Base-by-base conservation (phyloP, 371 early-diverging fungal species). In the Gilbertella persicaria region DNA sequence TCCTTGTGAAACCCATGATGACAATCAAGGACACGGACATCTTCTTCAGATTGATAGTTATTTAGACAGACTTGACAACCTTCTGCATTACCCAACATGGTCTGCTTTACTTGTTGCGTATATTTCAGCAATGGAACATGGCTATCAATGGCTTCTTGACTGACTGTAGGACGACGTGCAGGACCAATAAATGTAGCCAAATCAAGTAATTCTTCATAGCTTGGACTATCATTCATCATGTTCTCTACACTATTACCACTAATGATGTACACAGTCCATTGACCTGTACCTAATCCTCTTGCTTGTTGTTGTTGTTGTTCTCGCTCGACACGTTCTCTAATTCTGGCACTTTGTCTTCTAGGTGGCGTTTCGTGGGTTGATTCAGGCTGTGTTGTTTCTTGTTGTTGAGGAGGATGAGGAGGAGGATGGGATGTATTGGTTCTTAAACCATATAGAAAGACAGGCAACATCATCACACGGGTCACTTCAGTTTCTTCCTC, bases 1-100 rank as follows among this genome's bases (percentile, higher is more conserved):
- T 82, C 82, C 45, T 75, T 72, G 66, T 93, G 94, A 73, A 89
- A 93, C 25, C 80, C 83, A 57, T 93, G 94, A 20, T 73, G 61
- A 64, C 94, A 91, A 10, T 67, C 62, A 35, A 91, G 63, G 3
- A 81, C 69, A 23, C 89, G 66, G 25, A 89, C 62, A 42, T 75
- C 69, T 9, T 88, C 85, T 6, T 69, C 78, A 16, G 75, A 74
- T 41, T 79, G 82, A 53, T 88, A 89, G 6, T 62, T 67, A 20
- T 67, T 68, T 43, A 91, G 66, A 62, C 91, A 91, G 20, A 91
- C 60, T 39, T 80, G 68, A 48, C 68, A 67, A 21, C 54, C 54
- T 16, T 62, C 62, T 38, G 62, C 25, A 33, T 56, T 52, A 20
- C 64, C 64, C 21, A 59, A 12, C 2, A 67, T 59, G 14, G 47